Evolutionary conservation across 805 yeast species (phyloP).

Genomic region (Debaryomyces maramus): DNA sequence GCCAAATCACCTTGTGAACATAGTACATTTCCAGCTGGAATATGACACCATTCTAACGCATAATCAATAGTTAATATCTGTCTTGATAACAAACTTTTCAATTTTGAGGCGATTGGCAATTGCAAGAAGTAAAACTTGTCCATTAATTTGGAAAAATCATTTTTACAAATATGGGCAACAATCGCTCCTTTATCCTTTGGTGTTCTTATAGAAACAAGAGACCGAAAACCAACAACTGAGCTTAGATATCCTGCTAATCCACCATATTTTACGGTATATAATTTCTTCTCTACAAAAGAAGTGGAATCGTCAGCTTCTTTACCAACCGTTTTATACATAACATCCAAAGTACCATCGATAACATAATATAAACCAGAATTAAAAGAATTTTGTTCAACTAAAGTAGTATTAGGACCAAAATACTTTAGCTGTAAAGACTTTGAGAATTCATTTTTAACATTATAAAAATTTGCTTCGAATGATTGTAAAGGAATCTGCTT

Average conservation of each 20-base stretch:
- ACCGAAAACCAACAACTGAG: constrained; percentile 72
- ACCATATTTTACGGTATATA: constrained; percentile 69
- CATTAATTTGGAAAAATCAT: constrained; percentile 59
- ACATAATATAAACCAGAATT: constrained; percentile 79
- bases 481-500: background rate
- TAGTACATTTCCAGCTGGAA: constrained; percentile 79
- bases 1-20: constrained; percentile 84
- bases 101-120: constrained; percentile 71
- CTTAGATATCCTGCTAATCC: constrained; percentile 88
- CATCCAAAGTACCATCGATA: constrained; percentile 74
- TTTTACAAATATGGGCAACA: constrained; percentile 65
- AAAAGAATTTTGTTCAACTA: constrained; percentile 64
- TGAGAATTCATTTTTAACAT: constrained; percentile 58
- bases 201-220: constrained; percentile 71
- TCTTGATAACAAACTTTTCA: constrained; percentile 65
- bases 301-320: constrained; percentile 1
- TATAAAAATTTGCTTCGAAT: constrained; percentile 43
- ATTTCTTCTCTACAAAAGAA: constrained; percentile 21
- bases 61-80: constrained; percentile 77
- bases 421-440: constrained; percentile 56
- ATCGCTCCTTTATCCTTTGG: constrained; percentile 57
- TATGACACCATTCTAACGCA: constrained; percentile 93
- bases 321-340: constrained; percentile 35
- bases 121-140: constrained; percentile 78
- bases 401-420: constrained; percentile 50